Percentiles rank a stretch among this genome's conserved stretches.
Evolutionary conservation across 345 rosid species (phyloP).

Genomic region (Streptanthus diversifolius): DNA sequence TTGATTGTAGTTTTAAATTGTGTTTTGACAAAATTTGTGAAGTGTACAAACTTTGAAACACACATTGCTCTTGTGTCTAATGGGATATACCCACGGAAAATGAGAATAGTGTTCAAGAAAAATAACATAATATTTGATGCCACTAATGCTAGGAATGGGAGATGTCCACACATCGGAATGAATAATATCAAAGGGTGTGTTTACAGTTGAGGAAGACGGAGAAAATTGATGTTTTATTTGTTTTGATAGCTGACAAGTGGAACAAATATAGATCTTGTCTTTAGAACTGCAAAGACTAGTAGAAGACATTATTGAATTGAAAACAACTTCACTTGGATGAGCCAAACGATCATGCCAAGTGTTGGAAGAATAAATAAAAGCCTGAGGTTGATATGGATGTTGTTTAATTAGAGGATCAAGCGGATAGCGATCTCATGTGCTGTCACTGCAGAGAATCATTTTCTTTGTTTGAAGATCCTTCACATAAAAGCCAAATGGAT

Average conservation of each 20-base stretch:
- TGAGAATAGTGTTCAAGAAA: background rate
- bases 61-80: background rate
- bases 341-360: background rate
- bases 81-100: background rate
- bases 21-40: background rate
- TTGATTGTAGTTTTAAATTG: background rate
- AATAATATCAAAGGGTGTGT: background rate
- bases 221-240: background rate
- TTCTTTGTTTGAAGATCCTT: background rate
- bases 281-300: background rate
- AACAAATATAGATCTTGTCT: background rate
- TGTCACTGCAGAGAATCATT: background rate
- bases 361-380: background rate
- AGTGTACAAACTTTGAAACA: background rate
- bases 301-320: background rate
- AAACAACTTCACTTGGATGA: background rate
- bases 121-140: background rate
- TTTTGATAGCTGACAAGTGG: background rate
- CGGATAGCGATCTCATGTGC: background rate
- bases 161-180: background rate
- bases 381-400: too few relatives aligned
- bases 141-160: background rate
- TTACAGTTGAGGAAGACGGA: background rate
- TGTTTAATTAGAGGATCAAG: too few relatives aligned
- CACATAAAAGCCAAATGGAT: background rate